Evolutionary conservation across 148 eudicot genomes (phyloP).

Genomic region (Persicaria maculosa): DNA sequence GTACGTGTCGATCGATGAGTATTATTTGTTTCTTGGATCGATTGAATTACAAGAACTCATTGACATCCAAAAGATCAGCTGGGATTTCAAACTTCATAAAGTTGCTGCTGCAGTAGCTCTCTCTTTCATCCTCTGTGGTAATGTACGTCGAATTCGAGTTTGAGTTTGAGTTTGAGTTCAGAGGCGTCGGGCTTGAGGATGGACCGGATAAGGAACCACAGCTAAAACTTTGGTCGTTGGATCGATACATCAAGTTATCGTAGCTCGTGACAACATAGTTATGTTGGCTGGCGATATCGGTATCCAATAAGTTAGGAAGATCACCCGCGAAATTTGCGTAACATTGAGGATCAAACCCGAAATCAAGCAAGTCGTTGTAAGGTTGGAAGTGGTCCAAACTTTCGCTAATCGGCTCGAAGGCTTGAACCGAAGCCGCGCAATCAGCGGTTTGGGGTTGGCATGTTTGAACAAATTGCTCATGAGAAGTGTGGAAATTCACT

Average conservation of each 20-base stretch:
- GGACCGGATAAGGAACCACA: constrained; percentile 60
- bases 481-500: constrained; percentile 23
- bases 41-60: constrained; percentile 38
- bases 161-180: constrained; percentile 39
- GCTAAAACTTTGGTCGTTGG: constrained; percentile 29
- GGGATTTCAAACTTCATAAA: constrained; percentile 50
- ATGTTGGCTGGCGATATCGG: not conserved
- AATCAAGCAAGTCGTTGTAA: constrained; percentile 5
- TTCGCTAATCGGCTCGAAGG: constrained; percentile 37
- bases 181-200: constrained; percentile 57
- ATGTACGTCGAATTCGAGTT: constrained; percentile 27
- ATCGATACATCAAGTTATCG: constrained; percentile 27
- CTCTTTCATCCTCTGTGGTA: constrained; percentile 52
- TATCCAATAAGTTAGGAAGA: constrained; percentile 2
- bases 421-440: constrained; percentile 27
- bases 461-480: constrained; percentile 8
- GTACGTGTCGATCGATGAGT: not conserved
- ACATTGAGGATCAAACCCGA: constrained; percentile 23
- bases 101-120: constrained; percentile 55
- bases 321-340: not conserved
- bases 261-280: not conserved
- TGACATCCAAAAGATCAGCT: constrained; percentile 45
- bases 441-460: too few species aligned
- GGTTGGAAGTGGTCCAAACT: constrained; percentile 12
- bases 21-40: not conserved